Evolutionary conservation across 345 rosid species (phyloP), one percentile per base, ranked within the genome.

Genomic region (Trapa incisa): DNA sequence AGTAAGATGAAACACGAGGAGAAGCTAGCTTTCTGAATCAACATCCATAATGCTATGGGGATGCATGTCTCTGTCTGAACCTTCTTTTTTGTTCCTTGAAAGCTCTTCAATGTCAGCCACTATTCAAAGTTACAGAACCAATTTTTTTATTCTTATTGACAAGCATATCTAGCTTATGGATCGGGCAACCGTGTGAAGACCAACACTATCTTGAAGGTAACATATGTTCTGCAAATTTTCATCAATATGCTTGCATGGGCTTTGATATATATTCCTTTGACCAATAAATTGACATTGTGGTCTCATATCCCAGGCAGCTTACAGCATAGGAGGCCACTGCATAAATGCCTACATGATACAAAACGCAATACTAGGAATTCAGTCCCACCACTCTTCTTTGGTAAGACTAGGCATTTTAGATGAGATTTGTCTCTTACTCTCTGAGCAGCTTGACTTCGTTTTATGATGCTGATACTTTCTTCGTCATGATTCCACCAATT

Each of bases 11-110:
- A 80, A 80, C 89, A 93, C 0, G 97, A 91, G 82, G 89, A 86
- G 80, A 91, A 85, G 83, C 92, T 88, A 39, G 92, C 96, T n/a
- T 91, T 91, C 80, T 91, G 92, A 93, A 84, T 88, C 61, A 91
- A 91, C 76, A 80, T 88, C 73, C 96, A 91, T 72, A 91, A 91
- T 82, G 96, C 97, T 60, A 71, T 88, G 76, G 81, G 84, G 72
- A 88, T 91, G 96, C 96, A 91, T 75, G 96, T 87, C 61, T 62
- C 42, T 45, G 29, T 22, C 29, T 39, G 41, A 54, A 57, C 33
- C 60, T 54, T 54, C 33, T 22, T 54, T 54, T 22, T 54, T n/a
- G 22, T 22, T 54, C 35, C 2, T 54, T n/a, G 6, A 22, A 9
- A n/a, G 33, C 33, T 11, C 0, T 22, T 22, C 2, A 45, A 45